phyloP scores from a whole-genome alignment of 768 basidiomycete species.

The Agaricus subrufescens region DNA sequence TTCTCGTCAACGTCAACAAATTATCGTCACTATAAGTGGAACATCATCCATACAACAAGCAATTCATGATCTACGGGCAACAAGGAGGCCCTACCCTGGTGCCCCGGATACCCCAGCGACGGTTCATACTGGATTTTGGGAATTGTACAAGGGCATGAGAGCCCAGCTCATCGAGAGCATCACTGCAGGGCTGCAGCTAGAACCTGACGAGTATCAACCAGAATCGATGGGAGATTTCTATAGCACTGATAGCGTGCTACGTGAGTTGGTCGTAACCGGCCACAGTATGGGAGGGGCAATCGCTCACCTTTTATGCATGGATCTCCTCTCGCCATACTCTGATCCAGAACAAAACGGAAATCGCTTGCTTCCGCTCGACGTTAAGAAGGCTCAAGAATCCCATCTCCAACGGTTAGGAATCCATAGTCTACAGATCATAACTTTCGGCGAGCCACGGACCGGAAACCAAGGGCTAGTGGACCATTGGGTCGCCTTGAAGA shows the following conservation, averaged over 20 bases:
- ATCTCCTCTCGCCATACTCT: conserved; percentile 28
- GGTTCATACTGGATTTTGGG: conserved; percentile 56
- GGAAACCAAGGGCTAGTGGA: conserved; percentile 39
- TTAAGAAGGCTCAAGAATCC: background rate
- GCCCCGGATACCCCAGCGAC: conserved; percentile 19
- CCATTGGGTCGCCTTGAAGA: conserved; percentile 36
- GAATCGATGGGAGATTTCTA: background rate
- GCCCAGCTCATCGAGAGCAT: conserved; percentile 29
- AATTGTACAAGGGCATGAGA: conserved; percentile 41
- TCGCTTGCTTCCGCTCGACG: too few relatives aligned
- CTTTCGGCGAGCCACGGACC: conserved; percentile 48
- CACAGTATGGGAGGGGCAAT: conserved; percentile 56
- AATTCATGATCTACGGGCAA: conserved; percentile 40
- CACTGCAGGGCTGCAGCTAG: conserved; percentile 25
- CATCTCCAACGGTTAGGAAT: conserved; percentile 22
- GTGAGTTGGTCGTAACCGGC: conserved; percentile 47
- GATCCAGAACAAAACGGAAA: too few relatives aligned
- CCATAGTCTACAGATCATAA: conserved; percentile 32
- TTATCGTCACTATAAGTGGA: conserved; percentile 50
- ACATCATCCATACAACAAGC: conserved; percentile 40
- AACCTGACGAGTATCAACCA: background rate
- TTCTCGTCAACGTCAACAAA: conserved; percentile 37
- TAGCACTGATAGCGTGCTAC: conserved; percentile 14
- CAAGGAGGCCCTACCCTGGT: conserved; percentile 34
- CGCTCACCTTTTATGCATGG: conserved; percentile 45